Conservation (phyloP, 2,329 filamentous ascomycete species). For the Neobulgaria alba region DNA sequence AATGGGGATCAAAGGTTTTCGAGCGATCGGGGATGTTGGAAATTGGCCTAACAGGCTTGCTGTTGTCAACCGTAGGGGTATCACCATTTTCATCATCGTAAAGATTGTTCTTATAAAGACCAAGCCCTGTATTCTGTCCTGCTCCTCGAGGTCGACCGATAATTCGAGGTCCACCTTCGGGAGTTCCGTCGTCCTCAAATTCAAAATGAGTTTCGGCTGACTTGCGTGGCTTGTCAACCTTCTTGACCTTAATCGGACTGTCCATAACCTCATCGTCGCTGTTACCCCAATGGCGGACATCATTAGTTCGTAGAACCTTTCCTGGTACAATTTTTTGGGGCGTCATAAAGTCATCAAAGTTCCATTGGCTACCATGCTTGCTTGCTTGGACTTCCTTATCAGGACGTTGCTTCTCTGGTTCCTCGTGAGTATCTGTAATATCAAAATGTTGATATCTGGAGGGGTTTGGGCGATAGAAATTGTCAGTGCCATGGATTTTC, state of each 20-base stretch:
- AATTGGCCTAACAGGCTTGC: slow-evolving; percentile 12
- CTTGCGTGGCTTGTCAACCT: slow-evolving; percentile 60
- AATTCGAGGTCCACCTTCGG: slow-evolving; percentile 40
- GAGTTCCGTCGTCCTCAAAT: slow-evolving; percentile 65
- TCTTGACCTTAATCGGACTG: slow-evolving; percentile 49
- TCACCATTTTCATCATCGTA: slow-evolving; percentile 46
- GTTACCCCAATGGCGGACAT: slow-evolving; percentile 72
- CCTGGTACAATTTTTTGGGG: slow-evolving; percentile 61
- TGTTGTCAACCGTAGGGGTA: slow-evolving; percentile 3
- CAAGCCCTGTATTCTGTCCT: slow-evolving; percentile 58
- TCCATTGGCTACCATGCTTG: slow-evolving; percentile 71
- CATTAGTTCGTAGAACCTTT: slow-evolving; percentile 53
- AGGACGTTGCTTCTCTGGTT: slow-evolving; percentile 8
- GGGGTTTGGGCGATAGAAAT: slow-evolving; percentile 53
- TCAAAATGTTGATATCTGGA: slow-evolving; percentile 83
- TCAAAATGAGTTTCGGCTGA: slow-evolving; percentile 80
- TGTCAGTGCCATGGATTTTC: slow-evolving; percentile 33
- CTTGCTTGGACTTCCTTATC: slow-evolving; percentile 35
- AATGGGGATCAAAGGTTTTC: slow-evolving; percentile 73
- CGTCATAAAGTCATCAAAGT: slow-evolving; percentile 80
- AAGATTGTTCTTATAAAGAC: slow-evolving; percentile 71
- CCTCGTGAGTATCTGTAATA: slow-evolving; percentile 55
- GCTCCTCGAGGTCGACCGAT: slow-evolving; percentile 42
- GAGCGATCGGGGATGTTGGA: slow-evolving; percentile 65
- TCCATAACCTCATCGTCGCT: slow-evolving; percentile 53